Evolutionary conservation across 345 rosid species (phyloP), one percentile per base, ranked within the genome.

Genomic region (Lumnitzera racemosa): DNA sequence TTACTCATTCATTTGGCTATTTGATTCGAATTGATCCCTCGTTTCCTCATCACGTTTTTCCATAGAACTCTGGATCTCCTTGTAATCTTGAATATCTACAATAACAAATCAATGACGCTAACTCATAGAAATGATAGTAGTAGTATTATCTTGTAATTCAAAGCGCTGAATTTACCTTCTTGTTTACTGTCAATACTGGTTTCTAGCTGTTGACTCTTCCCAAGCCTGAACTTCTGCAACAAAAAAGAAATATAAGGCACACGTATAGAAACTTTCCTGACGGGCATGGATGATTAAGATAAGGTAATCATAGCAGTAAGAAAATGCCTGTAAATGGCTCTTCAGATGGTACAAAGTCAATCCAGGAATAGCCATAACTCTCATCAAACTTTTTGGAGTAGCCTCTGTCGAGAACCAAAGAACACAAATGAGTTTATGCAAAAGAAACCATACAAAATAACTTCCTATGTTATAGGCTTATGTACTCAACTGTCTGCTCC

Each of bases 321-420:
- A 63, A 49, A 61, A 56, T 70, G 77, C 98, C 86, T 89, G 98
- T 70, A 94, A 77, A 81, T 94, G 97, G 70, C 97, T 94, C 81
- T 94, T 94, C 24, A 94, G 82, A 70, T 94, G 99, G 74, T 89
- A 94, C 75, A 94, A 64, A 58, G 97, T 94, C 57, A 94, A 91
- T 13, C 91, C 97, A 70, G 94, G 79, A 74, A 90, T 79, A 41
- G 75, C 97, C 91, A 90, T 83, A 65, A 67, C 75, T 67, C 83
- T 83, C 91, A 86, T 89, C 81, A 89, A 74, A 73, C 89, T 78
- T 83, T 84, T 94, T 2, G 99, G 99, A 65, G 97, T 94, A 66
- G 99, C 99, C 67, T 86, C 99, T 94, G 80, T 71, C 70, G 50
- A 78, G 20, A 57, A 57, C 49, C 43, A 49, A 27, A 56, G 51